Evolutionary conservation across 2,329 filamentous ascomycete species (phyloP).

Genomic region (Colletotrichum scovillei): DNA sequence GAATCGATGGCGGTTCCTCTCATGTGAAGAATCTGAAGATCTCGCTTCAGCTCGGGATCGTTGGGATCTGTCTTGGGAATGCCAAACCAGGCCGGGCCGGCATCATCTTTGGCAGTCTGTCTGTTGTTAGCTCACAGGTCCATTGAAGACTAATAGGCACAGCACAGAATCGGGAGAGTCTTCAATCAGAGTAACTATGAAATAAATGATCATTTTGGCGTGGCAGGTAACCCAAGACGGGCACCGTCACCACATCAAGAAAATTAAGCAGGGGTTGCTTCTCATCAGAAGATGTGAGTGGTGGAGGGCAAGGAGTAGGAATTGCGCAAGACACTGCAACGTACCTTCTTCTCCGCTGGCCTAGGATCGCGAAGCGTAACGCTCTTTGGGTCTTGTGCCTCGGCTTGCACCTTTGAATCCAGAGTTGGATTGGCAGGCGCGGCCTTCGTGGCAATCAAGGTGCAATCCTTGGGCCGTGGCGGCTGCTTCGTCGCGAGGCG

Average conservation of each 20-base stretch:
- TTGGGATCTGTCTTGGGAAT: constrained; percentile 88
- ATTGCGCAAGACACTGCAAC: background rate
- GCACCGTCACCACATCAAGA: constrained; percentile 44
- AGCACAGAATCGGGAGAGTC: background rate
- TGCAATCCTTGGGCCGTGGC: constrained; percentile 18
- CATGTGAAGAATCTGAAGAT: constrained; percentile 91
- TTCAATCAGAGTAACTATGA: constrained; percentile 81
- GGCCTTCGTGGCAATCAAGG: constrained; percentile 23
- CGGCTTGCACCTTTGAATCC: constrained; percentile 9
- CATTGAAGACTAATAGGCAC: background rate
- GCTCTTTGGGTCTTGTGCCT: constrained; percentile 17
- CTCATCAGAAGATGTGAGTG: constrained; percentile 50
- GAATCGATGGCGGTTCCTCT: constrained; percentile 83
- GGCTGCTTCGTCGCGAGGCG: constrained; percentile 30
- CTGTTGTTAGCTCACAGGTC: background rate
- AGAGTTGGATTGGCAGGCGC: background rate
- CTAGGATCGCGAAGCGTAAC: constrained; percentile 32
- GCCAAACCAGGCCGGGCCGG: constrained; percentile 88
- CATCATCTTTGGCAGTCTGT: constrained; percentile 58
- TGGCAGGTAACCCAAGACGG: constrained; percentile 58
- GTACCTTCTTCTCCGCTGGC: constrained; percentile 24
- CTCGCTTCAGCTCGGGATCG: constrained; percentile 84
- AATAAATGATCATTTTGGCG: constrained; percentile 67
- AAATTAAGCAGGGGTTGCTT: constrained; percentile 45
- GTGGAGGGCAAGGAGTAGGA: background rate